Evolutionary conservation across 2,329 filamentous ascomycete genomes (phyloP).

Genomic region (Tolypocladium tundrense): DNA sequence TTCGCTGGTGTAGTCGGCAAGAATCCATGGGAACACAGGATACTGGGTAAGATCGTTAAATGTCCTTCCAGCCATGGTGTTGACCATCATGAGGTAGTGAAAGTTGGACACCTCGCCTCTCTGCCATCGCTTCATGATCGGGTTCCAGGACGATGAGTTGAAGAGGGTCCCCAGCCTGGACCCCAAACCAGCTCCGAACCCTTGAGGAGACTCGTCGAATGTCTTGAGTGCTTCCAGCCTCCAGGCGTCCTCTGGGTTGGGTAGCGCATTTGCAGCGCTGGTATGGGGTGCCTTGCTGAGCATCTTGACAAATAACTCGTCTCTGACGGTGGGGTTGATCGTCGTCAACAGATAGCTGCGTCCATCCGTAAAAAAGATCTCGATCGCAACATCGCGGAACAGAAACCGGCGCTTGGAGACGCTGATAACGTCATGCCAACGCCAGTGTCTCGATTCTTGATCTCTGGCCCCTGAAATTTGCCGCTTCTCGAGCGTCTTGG

Average conservation of each 20-base stretch:
- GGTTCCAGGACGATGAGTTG: constrained; percentile 69
- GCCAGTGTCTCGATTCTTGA: constrained; percentile 83
- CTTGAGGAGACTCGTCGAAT: constrained; percentile 47
- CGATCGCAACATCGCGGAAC: constrained; percentile 91
- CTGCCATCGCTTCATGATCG: constrained; percentile 81
- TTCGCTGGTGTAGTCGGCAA: constrained; percentile 91
- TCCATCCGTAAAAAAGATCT: constrained; percentile 94
- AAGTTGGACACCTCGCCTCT: constrained; percentile 97
- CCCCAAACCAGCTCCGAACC: constrained; percentile 68
- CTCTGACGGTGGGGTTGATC: constrained; percentile 60
- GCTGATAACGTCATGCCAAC: constrained; percentile 88
- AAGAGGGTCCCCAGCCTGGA: constrained; percentile 91
- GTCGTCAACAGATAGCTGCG: constrained; percentile 88
- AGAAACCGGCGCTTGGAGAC: constrained; percentile 92
- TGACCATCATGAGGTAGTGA: constrained; percentile 96
- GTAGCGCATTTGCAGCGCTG: constrained; percentile 54
- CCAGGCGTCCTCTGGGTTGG: constrained; percentile 83
- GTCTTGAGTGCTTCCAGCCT: constrained; percentile 74
- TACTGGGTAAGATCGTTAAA: constrained; percentile 99
- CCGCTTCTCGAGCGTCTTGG: constrained; percentile 49
- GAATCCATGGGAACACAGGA: constrained; percentile 93
- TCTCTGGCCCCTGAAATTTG: constrained; percentile 47
- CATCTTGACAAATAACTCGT: constrained; percentile 72
- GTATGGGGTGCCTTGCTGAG: constrained; percentile 72
- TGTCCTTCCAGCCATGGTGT: constrained; percentile 91